Percentiles rank a stretch among this genome's conserved stretches.
phyloP scores from a whole-genome alignment of 2,329 filamentous ascomycete species.

The Annulohypoxylon truncatum region DNA sequence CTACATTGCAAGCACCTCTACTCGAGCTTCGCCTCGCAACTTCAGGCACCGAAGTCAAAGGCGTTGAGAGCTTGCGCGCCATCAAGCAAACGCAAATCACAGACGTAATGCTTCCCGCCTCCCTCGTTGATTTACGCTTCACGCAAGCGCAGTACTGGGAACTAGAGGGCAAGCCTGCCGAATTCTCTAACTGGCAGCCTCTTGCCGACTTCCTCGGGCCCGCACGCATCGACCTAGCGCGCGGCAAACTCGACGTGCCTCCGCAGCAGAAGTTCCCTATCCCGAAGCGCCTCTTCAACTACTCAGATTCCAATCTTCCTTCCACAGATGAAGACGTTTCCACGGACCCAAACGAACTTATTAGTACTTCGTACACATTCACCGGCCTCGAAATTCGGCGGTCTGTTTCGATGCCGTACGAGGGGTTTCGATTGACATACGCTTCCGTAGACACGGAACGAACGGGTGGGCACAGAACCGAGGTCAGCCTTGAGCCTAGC shows the following conservation, averaged over 20 bases:
- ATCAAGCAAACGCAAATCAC: slow-evolving; percentile 53
- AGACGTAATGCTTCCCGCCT: slow-evolving; percentile 60
- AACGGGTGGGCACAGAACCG: slow-evolving; percentile 63
- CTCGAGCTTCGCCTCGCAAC: slow-evolving; percentile 55
- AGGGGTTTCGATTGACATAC: slow-evolving; percentile 61
- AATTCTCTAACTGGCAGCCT: slow-evolving; percentile 48
- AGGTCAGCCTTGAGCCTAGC: slow-evolving; percentile 59
- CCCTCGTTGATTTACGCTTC: slow-evolving; percentile 62
- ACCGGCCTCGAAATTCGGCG: slow-evolving; percentile 65
- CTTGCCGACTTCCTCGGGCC: slow-evolving; percentile 58
- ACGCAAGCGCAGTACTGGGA: slow-evolving; percentile 52
- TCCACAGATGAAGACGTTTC: neutral
- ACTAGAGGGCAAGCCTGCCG: slow-evolving; percentile 44
- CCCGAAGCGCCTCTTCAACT: slow-evolving; percentile 44
- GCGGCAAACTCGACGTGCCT: slow-evolving; percentile 56
- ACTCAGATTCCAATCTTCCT: neutral
- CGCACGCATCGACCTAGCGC: slow-evolving; percentile 60
- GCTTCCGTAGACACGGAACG: slow-evolving; percentile 64
- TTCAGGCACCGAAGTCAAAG: slow-evolving; percentile 50
- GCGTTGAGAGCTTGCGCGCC: slow-evolving; percentile 52
- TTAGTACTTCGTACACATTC: slow-evolving; percentile 56
- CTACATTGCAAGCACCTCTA: slow-evolving; percentile 45
- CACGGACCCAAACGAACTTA: slow-evolving; percentile 1
- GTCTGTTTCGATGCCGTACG: slow-evolving; percentile 56
- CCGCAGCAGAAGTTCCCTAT: slow-evolving; percentile 48